Conservation (phyloP, 495 filamentous ascomycete genomes). For the Neurospora intermedia region DNA sequence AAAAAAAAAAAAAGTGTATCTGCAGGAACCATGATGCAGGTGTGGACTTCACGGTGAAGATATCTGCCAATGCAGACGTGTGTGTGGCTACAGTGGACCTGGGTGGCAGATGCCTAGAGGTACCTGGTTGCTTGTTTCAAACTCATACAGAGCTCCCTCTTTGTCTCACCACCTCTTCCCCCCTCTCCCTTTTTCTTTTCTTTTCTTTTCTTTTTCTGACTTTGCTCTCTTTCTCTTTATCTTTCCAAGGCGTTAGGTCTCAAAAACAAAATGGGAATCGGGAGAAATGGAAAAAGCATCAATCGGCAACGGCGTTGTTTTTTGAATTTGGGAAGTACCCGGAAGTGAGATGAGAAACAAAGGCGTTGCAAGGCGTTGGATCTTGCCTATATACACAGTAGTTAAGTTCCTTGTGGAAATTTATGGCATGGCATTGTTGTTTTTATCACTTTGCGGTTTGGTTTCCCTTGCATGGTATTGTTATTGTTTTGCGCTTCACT, state of each 20-base stretch:
- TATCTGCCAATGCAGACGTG: too few relatives aligned
- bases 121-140: not conserved
- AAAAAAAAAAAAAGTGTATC: too few relatives aligned
- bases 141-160: not conserved
- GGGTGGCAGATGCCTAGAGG: too few relatives aligned
- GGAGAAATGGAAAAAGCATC: not conserved
- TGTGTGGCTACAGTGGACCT: too few relatives aligned
- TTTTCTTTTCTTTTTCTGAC: not conserved
- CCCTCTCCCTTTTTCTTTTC: not conserved
- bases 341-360: not conserved
- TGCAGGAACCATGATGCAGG: too few relatives aligned
- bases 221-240: too few relatives aligned
- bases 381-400: not conserved
- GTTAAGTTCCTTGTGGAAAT: not conserved
- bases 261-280: not conserved
- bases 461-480: not conserved
- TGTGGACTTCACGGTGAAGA: too few relatives aligned
- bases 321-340: too few relatives aligned
- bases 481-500: not conserved
- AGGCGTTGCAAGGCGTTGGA: not conserved
- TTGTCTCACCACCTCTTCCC: not conserved
- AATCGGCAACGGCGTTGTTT: not conserved
- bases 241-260: not conserved
- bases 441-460: too few relatives aligned
- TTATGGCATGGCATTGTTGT: not conserved